Evolutionary conservation across 2,329 filamentous ascomycete genomes (phyloP).

Genomic region (Ophiostoma himal-ulmi): DNA sequence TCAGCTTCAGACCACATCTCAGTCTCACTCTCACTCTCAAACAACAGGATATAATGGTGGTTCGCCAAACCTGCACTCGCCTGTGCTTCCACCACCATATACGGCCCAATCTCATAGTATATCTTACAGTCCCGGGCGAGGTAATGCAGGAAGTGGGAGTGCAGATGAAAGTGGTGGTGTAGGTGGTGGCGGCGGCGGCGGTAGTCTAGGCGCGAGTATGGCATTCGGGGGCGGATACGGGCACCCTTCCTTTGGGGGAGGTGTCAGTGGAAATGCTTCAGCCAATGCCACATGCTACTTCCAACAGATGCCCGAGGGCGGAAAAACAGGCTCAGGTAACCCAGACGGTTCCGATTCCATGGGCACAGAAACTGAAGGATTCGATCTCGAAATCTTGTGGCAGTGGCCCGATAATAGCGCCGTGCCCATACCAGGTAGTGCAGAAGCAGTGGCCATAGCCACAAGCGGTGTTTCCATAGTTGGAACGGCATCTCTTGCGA

Average conservation of each 20-base stretch:
- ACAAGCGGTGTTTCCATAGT: neutral
- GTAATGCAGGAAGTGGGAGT: neutral
- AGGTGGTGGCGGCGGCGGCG: neutral
- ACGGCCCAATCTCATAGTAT: neutral
- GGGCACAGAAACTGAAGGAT: slow-evolving; percentile 11
- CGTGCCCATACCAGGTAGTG: neutral
- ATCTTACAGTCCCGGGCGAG: neutral
- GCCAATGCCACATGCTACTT: neutral
- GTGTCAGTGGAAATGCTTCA: neutral
- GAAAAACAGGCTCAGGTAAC: neutral
- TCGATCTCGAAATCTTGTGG: slow-evolving; percentile 16
- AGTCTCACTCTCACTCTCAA: neutral
- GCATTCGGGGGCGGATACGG: neutral
- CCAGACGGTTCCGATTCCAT: slow-evolving; percentile 17
- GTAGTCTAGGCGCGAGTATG: neutral
- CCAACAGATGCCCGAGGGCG: neutral
- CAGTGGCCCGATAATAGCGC: slow-evolving; percentile 3
- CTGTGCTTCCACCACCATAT: neutral
- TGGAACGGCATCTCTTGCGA: neutral
- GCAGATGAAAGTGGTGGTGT: neutral
- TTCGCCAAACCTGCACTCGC: neutral
- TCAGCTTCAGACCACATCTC: neutral
- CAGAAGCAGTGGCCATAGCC: neutral
- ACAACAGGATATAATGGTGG: neutral
- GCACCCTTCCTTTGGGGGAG: neutral